phyloP scores from a whole-genome alignment of 768 basidiomycete genomes.

The Goffeauzyma gilvescens region DNA sequence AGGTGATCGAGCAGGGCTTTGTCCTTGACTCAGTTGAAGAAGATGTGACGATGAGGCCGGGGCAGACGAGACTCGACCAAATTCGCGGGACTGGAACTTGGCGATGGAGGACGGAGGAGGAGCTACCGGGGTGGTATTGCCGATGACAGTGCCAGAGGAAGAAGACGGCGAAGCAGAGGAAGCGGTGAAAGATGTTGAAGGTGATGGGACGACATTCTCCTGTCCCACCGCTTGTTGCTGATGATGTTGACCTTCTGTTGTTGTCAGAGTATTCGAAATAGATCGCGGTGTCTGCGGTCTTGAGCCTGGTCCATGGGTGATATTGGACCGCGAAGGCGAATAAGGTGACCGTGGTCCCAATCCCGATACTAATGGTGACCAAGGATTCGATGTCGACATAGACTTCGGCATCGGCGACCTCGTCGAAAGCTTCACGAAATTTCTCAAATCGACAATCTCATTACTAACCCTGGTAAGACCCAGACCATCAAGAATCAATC shows the following conservation, averaged over 20 bases:
- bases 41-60: constrained; percentile 2
- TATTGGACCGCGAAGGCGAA: not conserved
- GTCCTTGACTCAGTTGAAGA: not conserved
- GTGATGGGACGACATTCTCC: too few relatives aligned
- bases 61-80: not conserved
- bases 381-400: not conserved
- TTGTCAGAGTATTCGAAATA: too few relatives aligned
- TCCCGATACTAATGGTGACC: not conserved
- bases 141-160: too few relatives aligned
- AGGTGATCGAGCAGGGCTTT: not conserved
- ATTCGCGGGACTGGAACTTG: not conserved
- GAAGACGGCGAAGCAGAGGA: too few relatives aligned
- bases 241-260: not conserved
- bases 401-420: too few relatives aligned
- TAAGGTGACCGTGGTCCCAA: not conserved
- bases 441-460: constrained; percentile 19
- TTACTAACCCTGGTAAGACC: not conserved
- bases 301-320: not conserved
- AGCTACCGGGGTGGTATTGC: too few relatives aligned
- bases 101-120: too few relatives aligned
- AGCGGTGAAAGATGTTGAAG: too few relatives aligned
- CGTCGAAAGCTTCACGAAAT: constrained; percentile 23
- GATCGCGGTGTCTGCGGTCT: not conserved
- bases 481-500: constrained; percentile 16
- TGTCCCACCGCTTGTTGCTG: too few relatives aligned